These are phyloP conservation scores for Symbiodinium natans DNA, from an alignment of 73 alveolate species.

Conservation along the genomic window DNA sequence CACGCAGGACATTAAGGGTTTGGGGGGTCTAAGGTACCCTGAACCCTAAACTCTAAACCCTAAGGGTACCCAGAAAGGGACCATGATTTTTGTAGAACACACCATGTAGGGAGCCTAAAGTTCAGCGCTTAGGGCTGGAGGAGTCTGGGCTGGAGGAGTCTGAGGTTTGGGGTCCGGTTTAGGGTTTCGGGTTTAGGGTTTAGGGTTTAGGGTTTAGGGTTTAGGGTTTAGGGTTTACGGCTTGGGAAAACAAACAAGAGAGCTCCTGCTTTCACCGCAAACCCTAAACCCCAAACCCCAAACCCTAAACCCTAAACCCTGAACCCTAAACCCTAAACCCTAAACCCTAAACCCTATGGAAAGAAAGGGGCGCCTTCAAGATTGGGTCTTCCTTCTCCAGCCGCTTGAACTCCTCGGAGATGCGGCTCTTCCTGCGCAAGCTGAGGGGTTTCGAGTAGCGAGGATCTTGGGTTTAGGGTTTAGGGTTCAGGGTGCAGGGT, in stretches of 20 bases:
- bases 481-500: neutral
- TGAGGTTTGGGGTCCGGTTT: no score
- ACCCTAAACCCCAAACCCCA: neutral
- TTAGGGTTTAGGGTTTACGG: neutral
- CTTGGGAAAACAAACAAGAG: no score
- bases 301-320: neutral
- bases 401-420: conserved; percentile 47
- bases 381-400: conserved; percentile 69
- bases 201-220: neutral
- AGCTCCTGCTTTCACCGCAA: neutral
- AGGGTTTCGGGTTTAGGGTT: no score
- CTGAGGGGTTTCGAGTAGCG: neutral
- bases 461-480: neutral
- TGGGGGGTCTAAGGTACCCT: no score
- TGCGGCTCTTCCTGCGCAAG: conserved; percentile 47
- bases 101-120: no score
- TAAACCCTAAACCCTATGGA: neutral
- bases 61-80: no score
- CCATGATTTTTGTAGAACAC: no score
- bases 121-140: no score
- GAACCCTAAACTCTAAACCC: no score
- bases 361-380: neutral
- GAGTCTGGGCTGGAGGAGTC: no score
- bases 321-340: neutral
- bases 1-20: no score